Base-by-base conservation (phyloP, 2,329 filamentous ascomycete species). In the Bipolaris sorokiniana region DNA sequence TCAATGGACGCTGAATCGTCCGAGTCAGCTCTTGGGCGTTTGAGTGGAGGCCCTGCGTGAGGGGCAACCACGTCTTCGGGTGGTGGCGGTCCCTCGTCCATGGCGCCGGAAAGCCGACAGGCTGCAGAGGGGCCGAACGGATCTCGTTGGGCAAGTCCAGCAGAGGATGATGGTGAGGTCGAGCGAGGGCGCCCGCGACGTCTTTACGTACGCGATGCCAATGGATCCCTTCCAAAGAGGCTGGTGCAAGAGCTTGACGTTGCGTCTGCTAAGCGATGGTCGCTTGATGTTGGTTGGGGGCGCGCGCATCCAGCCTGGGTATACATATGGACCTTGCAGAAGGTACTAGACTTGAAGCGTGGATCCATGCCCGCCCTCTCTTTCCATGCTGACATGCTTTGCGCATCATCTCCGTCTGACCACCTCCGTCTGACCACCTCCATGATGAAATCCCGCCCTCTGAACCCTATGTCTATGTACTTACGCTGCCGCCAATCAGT, bases 61-160 rank as follows among this genome's bases (percentile, higher is more conserved):
- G 71, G 65, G 65, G 62, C 67, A 65, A 65, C 73, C 72, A 61
- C 61, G 61, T 66, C 65, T 60, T 70, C 72, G 73, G 73, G 71
- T 71, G 59, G 71, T 74, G 73, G 72, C 73, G 67, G 70, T 62
- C 59, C 68, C 71, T 67, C 63, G 48, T 73, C 72, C 73, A 75
- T 76, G 72, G 72, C 63, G 55, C 61, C 70, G 72, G 72, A 72
- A 66, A 62, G 63, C 54, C 59, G 59, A 61, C 40, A 26, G 20
- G 22, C 61, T 58, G 56, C 33, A 63, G 53, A 61, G 59, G 42
- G 45, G 49, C 52, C 51, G 56, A 61, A 44, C 54, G 33, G 50
- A 23, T 63, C 63, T 63, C 41, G 58, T 56, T 54, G 51, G 48
- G 50, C 48, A 47, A 54, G 45, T 52, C 58, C 45, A 65, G 63